Conservation (phyloP, 129 eudicot genomes). For the Glebionis coronaria region DNA sequence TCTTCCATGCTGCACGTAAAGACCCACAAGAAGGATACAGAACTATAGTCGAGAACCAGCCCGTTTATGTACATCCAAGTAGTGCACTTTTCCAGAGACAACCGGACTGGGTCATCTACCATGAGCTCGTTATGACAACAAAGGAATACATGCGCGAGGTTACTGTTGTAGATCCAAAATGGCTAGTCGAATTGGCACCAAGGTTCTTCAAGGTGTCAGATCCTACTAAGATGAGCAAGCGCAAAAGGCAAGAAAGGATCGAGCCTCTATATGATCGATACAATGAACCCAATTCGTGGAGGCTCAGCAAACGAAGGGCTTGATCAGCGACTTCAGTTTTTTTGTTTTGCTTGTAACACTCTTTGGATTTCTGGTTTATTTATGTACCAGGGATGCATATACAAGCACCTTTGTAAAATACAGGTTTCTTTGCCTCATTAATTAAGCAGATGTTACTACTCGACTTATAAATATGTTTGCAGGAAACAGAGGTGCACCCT, state of each 20-base stretch:
- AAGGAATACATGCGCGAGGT: slow-evolving; percentile 58
- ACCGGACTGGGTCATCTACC: slow-evolving; percentile 51
- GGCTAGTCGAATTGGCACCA: slow-evolving; percentile 58
- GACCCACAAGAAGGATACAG: slow-evolving; percentile 37
- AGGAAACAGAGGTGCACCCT: no score
- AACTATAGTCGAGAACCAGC: slow-evolving; percentile 41
- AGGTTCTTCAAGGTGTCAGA: slow-evolving; percentile 80
- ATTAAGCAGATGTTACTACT: no score
- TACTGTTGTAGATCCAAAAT: slow-evolving; percentile 44
- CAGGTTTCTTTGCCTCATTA: neutral
- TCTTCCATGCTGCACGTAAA: slow-evolving; percentile 41
- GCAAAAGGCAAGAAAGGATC: slow-evolving; percentile 85
- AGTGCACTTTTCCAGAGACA: slow-evolving; percentile 23
- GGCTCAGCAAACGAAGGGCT: slow-evolving; percentile 85
- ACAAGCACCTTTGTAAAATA: neutral
- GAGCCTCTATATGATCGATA: slow-evolving; percentile 84
- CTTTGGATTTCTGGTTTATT: neutral
- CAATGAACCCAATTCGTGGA: slow-evolving; percentile 90
- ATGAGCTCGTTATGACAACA: slow-evolving; percentile 56
- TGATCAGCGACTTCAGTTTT: slow-evolving; percentile 18
- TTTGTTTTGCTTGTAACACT: slow-evolving; percentile 2
- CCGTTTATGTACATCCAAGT: slow-evolving; percentile 48
- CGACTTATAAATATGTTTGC: no score
- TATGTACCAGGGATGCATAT: no score
- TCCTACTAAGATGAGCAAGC: slow-evolving; percentile 78